Evolutionary conservation across 306 rosid genomes (phyloP).

Genomic region (Clitoria ternatea): DNA sequence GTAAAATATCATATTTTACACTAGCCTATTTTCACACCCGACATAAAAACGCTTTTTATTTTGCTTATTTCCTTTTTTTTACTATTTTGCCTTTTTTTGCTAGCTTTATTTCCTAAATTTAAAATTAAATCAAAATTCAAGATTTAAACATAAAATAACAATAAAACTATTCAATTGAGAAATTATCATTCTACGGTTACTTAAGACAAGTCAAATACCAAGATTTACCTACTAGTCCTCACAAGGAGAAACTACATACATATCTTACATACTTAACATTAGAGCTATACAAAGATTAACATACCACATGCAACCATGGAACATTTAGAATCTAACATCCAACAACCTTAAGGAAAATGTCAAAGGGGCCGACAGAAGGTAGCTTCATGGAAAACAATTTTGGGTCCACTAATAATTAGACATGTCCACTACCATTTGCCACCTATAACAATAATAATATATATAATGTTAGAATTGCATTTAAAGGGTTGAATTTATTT

Average conservation of each 20-base stretch:
- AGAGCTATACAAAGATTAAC: slow-evolving; percentile 24
- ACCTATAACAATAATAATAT: slow-evolving; percentile 32
- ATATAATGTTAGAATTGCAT: neutral
- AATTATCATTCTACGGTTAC: neutral
- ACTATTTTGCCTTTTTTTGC: too few species aligned
- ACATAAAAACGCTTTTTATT: too few species aligned
- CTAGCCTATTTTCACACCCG: too few species aligned
- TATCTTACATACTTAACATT: slow-evolving; percentile 16
- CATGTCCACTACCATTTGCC: slow-evolving; percentile 27
- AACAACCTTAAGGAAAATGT: slow-evolving; percentile 95
- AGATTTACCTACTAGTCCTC: slow-evolving; percentile 6
- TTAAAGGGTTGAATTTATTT: neutral
- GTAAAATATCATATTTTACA: too few species aligned
- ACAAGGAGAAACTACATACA: slow-evolving; percentile 13
- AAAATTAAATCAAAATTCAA: too few species aligned
- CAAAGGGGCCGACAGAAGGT: slow-evolving; percentile 97
- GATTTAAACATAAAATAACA: too few species aligned
- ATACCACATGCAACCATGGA: neutral
- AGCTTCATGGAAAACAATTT: slow-evolving; percentile 71
- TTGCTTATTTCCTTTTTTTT: too few species aligned
- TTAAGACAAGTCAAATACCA: neutral
- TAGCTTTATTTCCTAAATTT: too few species aligned
- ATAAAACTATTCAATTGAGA: neutral
- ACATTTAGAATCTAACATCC: slow-evolving; percentile 51
- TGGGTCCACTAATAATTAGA: slow-evolving; percentile 36